Base-by-base conservation (phyloP, 768 basidiomycete species). In the Lactarius deliciosus region DNA sequence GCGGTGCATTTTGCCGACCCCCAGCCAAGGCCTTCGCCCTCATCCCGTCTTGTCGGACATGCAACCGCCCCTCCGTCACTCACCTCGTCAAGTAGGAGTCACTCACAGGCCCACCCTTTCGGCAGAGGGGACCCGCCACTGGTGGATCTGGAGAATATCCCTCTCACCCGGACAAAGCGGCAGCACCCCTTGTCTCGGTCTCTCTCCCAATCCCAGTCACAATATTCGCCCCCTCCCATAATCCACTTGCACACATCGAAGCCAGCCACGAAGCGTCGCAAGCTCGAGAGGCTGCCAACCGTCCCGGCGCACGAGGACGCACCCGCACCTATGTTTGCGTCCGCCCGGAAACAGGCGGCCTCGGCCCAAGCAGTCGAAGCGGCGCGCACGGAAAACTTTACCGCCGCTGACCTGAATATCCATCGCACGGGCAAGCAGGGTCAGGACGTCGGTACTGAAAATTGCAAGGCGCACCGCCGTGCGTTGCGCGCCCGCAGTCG, bases 401-500 rank as follows among this genome's bases (percentile, higher is more conserved):
- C 41, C 18, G 18, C 2, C 16, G 10, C 28, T 7, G 32, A 13
- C 32, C 28, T 16, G 25, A 16, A 64, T 25, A 25, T 20, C 3
- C 15, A 28, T 15, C 30, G 2, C 13, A 22, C 10, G 22, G 9
- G 34, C 34, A 36, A 36, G 34, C 34, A 36, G 11, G 22, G 7
- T 30, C 11, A 2, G 38, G 45, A 41, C 16, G 36, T 18, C 15
- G 38, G 58, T 25, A 11, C 2, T 38, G 30, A 63, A 47, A 43
- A 13, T 18, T 18, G 22, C 28, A 45, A 57, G 61, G 50, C n/a
- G 20, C 56, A 53, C 45, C 61, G 56, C 30, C 65, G 61, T 34
- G 65, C 45, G n/a, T 66, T 66, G 38, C 61, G 64, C 8, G 30
- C 41, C 10, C 66, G 63, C 22, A 66, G 66, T 32, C 64, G 64